A percentile compares a stretch with the other conserved stretches of the same genome.
Conservation (phyloP, 2,329 filamentous ascomycete species). For the Blastomyces emzantsi region DNA sequence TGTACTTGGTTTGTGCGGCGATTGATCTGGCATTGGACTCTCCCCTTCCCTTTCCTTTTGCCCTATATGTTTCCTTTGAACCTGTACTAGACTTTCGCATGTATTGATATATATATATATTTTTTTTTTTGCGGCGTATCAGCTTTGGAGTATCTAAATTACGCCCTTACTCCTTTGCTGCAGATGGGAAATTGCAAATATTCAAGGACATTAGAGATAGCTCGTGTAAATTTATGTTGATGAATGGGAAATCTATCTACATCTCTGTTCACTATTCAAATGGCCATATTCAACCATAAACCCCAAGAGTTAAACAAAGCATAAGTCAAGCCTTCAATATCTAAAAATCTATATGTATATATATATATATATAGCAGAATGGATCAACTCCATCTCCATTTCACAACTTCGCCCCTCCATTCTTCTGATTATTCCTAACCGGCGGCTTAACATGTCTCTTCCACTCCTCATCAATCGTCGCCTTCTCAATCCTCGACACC, state of each 20-base stretch:
- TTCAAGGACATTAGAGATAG: not conserved
- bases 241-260: not conserved
- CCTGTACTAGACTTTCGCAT: not conserved
- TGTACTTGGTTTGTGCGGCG: not conserved
- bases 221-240: not conserved
- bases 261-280: too few relatives aligned
- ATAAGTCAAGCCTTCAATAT: too few relatives aligned
- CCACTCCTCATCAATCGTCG: slow-evolving; percentile 48
- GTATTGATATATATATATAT: not conserved
- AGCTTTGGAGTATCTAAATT: not conserved
- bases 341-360: not conserved
- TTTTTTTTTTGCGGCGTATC: not conserved
- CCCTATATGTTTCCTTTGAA: not conserved
- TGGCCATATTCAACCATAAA: not conserved
- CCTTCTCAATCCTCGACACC: slow-evolving; percentile 46
- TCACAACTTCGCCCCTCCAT: slow-evolving; percentile 23
- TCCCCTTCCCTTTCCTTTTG: not conserved
- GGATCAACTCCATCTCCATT: not conserved
- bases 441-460: slow-evolving; percentile 32
- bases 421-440: not conserved
- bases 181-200: not conserved
- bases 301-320: not conserved
- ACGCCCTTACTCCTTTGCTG: not conserved
- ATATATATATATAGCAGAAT: not conserved
- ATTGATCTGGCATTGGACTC: not conserved